Percentiles rank a stretch among this genome's conserved stretches.
phyloP scores from a whole-genome alignment of 2,329 filamentous ascomycete genomes.

The Bipolaris bicolor region DNA sequence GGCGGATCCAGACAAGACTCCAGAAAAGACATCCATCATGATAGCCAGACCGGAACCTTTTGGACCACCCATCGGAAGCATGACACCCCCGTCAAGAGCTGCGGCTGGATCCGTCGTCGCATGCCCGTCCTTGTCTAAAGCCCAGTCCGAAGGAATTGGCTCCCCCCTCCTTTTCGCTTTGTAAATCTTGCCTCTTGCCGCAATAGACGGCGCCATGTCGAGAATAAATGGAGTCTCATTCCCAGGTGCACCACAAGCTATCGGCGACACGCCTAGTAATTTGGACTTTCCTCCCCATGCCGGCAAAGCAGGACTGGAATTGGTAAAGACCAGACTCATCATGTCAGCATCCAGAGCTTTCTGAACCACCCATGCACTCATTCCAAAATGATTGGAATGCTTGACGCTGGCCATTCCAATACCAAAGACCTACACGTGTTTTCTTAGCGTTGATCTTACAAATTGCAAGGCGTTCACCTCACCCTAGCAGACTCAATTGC shows the following conservation, averaged over 20 bases:
- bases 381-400: conserved; percentile 83
- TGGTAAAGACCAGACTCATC: conserved; percentile 66
- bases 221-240: conserved; percentile 68
- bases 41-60: conserved; percentile 78
- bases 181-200: conserved; percentile 73
- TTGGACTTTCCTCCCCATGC: conserved; percentile 71
- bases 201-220: conserved; percentile 74
- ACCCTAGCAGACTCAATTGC: conserved; percentile 69
- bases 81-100: conserved; percentile 68
- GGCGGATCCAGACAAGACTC: conserved; percentile 75
- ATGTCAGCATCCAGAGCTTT: conserved; percentile 72
- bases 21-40: conserved; percentile 92
- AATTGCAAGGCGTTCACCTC: neutral
- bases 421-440: conserved; percentile 57
- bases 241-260: conserved; percentile 76
- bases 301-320: conserved; percentile 71
- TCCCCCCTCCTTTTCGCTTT: conserved; percentile 71
- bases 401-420: conserved; percentile 79
- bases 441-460: neutral
- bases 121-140: conserved; percentile 71
- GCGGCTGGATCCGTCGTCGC: conserved; percentile 72
- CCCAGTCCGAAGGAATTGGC: conserved; percentile 74
- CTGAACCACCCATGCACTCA: conserved; percentile 80
- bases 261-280: conserved; percentile 74
- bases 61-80: conserved; percentile 85